Evolutionary conservation across 1,284 basidiomycete genomes (phyloP).

Genomic region (Sanguinoderma infundibulare): DNA sequence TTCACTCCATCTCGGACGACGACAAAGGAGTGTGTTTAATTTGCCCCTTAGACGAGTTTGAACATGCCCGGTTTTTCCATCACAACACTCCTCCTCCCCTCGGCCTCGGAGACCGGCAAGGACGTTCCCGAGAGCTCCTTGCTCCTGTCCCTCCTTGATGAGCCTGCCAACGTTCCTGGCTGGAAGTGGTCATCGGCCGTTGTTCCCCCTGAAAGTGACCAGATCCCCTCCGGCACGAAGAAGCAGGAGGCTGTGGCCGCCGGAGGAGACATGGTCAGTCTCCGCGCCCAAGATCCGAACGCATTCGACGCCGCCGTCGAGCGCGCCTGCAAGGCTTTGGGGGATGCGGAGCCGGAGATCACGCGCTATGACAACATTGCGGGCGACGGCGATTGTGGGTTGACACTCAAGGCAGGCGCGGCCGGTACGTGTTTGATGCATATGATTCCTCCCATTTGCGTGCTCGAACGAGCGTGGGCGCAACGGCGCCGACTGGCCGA

Average conservation of each 20-base stretch:
- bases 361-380: slow-evolving; percentile 88
- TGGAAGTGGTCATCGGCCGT: slow-evolving; percentile 77
- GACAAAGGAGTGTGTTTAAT: slow-evolving; percentile 1
- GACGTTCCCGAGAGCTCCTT: slow-evolving; percentile 39
- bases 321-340: slow-evolving; percentile 71
- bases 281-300: slow-evolving; percentile 48
- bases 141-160: slow-evolving; percentile 81
- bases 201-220: slow-evolving; percentile 38
- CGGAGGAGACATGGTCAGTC: slow-evolving; percentile 20
- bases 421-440: slow-evolving; percentile 40
- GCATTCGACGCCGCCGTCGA: slow-evolving; percentile 63
- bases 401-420: slow-evolving; percentile 81
- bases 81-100: slow-evolving; percentile 83
- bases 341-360: slow-evolving; percentile 85
- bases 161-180: slow-evolving; percentile 74
- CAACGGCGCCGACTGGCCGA: not conserved
- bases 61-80: slow-evolving; percentile 96
- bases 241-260: slow-evolving; percentile 19
- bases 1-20: slow-evolving; percentile 4
- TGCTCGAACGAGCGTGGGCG: not conserved
- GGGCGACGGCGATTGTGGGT: slow-evolving; percentile 79
- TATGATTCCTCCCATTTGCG: not conserved
- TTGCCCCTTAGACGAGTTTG: slow-evolving; percentile 74
- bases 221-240: slow-evolving; percentile 27
- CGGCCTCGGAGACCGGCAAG: slow-evolving; percentile 37